Percentiles rank a stretch among this genome's conserved stretches.
Evolutionary conservation across 768 basidiomycete genomes (phyloP).

Genomic region (Suillus spraguei): DNA sequence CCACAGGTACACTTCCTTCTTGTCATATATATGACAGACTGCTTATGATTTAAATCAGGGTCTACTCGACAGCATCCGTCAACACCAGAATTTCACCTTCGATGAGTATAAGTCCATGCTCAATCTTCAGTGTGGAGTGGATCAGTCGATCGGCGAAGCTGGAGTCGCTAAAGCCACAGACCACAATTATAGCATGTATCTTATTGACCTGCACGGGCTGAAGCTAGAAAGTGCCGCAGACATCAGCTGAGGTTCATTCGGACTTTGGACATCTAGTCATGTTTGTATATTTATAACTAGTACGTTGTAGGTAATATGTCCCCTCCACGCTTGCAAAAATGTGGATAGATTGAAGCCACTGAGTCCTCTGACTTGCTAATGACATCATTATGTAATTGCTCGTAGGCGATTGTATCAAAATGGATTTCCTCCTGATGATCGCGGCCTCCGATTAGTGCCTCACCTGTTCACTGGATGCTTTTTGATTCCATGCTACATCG

Average conservation of each 20-base stretch:
- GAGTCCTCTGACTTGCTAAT: no score
- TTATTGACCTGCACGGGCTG: constrained; percentile 87
- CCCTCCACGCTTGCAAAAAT: background rate
- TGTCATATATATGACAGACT: constrained; percentile 9
- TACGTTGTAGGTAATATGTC: constrained; percentile 11
- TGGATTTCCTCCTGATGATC: background rate
- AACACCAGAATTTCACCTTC: constrained; percentile 70
- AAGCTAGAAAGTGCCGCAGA: constrained; percentile 56
- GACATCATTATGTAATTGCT: no score
- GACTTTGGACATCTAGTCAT: background rate
- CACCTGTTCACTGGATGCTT: constrained; percentile 1
- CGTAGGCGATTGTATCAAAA: background rate
- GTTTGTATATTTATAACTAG: constrained; percentile 13
- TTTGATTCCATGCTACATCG: constrained; percentile 39
- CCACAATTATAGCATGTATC: constrained; percentile 81
- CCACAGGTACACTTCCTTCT: constrained; percentile 57
- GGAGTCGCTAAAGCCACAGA: constrained; percentile 57
- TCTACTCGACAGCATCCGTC: constrained; percentile 73
- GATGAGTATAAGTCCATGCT: constrained; percentile 94
- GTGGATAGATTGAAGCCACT: no score
- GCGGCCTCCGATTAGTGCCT: background rate
- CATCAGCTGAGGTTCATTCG: constrained; percentile 21
- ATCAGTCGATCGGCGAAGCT: constrained; percentile 55
- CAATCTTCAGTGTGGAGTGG: constrained; percentile 85
- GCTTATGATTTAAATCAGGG: constrained; percentile 46